Conservation (phyloP, 2,329 filamentous ascomycete species). For the Cytospora paraplurivora region DNA sequence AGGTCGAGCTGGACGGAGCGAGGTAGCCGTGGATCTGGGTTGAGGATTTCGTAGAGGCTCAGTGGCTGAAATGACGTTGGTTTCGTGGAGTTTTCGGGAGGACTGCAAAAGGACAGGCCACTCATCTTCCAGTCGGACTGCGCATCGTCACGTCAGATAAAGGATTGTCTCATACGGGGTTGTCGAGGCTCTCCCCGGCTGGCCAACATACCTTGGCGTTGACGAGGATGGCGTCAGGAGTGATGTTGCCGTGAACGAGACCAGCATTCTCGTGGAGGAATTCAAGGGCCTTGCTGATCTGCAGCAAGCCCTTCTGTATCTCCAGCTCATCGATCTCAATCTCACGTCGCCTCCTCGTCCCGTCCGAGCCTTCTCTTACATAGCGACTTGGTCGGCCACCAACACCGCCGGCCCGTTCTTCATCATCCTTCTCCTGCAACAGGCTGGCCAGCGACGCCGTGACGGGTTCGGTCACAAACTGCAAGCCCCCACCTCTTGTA, state of each 20-base stretch:
- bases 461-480: conserved; percentile 93
- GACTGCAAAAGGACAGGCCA: conserved; percentile 86
- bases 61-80: conserved; percentile 77
- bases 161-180: background rate
- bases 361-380: conserved; percentile 78
- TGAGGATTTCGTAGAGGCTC: conserved; percentile 79
- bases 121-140: conserved; percentile 98
- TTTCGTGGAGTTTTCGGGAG: conserved; percentile 73
- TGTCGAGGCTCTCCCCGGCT: background rate
- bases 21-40: conserved; percentile 82
- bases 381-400: conserved; percentile 75
- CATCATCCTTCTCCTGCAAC: conserved; percentile 84
- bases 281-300: conserved; percentile 91
- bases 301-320: conserved; percentile 92
- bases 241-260: conserved; percentile 91
- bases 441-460: conserved; percentile 84
- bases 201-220: conserved; percentile 75
- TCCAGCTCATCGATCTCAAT: conserved; percentile 95
- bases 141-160: conserved; percentile 38
- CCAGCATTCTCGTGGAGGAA: conserved; percentile 95
- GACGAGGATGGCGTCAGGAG: conserved; percentile 88
- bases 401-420: conserved; percentile 70
- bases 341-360: conserved; percentile 72
- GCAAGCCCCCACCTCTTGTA: conserved; percentile 83
- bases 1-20: conserved; percentile 83